Evolutionary conservation across 1,284 basidiomycete species (phyloP).

Genomic region (Leccinum griseonigrum): DNA sequence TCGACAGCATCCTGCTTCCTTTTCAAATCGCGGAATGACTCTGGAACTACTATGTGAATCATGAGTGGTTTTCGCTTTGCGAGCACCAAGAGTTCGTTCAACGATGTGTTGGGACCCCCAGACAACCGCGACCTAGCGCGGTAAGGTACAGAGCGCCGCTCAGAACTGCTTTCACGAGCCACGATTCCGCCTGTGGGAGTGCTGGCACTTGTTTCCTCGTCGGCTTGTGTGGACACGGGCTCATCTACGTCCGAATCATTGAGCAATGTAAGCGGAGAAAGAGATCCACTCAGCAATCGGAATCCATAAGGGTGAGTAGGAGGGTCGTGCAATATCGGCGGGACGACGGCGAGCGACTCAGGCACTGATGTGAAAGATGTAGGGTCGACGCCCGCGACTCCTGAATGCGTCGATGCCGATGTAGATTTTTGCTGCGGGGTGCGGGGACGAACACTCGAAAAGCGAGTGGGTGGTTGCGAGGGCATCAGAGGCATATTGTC

Average conservation of each 20-base stretch:
- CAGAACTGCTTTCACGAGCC: neutral
- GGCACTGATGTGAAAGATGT: neutral
- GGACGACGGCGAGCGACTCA: conserved; percentile 7
- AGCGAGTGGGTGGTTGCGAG: conserved; percentile 1
- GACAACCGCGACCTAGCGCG: neutral
- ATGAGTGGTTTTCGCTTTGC: conserved; percentile 15
- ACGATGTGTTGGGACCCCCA: conserved; percentile 25
- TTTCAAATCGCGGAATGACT: conserved; percentile 11
- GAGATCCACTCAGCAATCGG: neutral
- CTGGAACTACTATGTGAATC: conserved; percentile 10
- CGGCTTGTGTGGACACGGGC: neutral
- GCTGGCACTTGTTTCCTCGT: neutral
- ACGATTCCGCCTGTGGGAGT: neutral
- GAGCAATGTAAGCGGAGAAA: conserved; percentile 26
- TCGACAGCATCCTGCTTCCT: conserved; percentile 15
- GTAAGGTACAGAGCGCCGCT: neutral
- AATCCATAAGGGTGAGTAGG: neutral
- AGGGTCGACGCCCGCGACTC: neutral
- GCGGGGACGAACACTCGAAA: conserved; percentile 1
- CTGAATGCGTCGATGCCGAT: neutral
- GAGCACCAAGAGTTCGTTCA: conserved; percentile 18
- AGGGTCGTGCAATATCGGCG: conserved; percentile 11
- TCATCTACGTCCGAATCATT: neutral
- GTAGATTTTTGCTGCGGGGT: neutral
- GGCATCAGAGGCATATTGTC: neutral